Conservation (phyloP, 768 basidiomycete species). For the Mycena alexandri region DNA sequence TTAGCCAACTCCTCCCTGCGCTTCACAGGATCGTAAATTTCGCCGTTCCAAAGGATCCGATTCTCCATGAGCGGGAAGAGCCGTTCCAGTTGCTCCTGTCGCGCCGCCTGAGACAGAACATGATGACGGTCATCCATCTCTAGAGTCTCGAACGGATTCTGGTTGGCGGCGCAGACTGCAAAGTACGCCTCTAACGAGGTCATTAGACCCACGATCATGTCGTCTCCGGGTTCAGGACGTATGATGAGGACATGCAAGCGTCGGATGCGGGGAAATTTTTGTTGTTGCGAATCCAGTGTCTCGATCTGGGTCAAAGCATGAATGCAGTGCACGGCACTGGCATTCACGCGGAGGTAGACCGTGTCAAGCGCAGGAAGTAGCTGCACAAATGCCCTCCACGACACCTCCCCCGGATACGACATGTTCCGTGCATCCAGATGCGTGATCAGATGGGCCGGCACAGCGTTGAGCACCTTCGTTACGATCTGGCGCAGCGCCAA, state of each 20-base stretch:
- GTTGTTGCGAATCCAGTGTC: background rate
- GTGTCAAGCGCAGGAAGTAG: slow-evolving; percentile 18
- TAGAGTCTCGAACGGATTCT: background rate
- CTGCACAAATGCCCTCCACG: background rate
- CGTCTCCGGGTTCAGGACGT: too few relatives aligned
- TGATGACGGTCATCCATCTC: background rate
- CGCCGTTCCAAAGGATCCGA: background rate
- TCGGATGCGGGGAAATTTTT: background rate
- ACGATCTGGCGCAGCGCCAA: slow-evolving; percentile 17
- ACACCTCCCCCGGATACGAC: background rate
- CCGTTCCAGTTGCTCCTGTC: background rate
- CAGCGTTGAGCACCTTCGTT: slow-evolving; percentile 21
- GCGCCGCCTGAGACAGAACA: too few relatives aligned
- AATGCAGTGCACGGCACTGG: background rate
- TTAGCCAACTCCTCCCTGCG: background rate
- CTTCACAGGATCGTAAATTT: background rate
- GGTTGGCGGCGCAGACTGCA: background rate
- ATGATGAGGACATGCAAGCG: background rate
- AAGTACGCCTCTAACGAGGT: background rate
- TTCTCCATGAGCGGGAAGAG: background rate
- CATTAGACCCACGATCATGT: background rate
- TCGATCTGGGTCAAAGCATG: background rate
- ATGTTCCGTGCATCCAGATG: slow-evolving; percentile 10
- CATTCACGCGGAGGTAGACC: background rate
- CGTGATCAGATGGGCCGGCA: slow-evolving; percentile 4